phyloP scores from a whole-genome alignment of 306 rosid genomes.

The Crataegus laevigata region DNA sequence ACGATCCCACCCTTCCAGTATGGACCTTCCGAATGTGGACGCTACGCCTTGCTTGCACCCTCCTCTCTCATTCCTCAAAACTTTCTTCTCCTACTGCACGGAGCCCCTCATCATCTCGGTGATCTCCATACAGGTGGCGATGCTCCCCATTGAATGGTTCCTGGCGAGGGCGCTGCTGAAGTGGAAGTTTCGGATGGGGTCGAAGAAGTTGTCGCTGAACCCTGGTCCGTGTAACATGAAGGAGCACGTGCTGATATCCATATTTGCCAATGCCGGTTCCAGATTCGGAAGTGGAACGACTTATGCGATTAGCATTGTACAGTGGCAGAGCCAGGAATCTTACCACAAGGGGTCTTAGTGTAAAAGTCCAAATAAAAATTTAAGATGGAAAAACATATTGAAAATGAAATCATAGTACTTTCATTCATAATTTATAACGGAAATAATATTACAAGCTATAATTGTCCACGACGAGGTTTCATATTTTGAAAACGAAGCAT shows the following conservation, averaged over 20 bases:
- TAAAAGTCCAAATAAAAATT: too few species aligned
- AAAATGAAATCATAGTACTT: too few species aligned
- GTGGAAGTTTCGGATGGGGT: conserved; percentile 34
- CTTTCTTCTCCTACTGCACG: conserved; percentile 67
- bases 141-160: conserved; percentile 67
- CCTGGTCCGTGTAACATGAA: conserved; percentile 85
- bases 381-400: too few species aligned
- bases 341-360: too few species aligned
- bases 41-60: conserved; percentile 48
- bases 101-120: conserved; percentile 58
- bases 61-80: conserved; percentile 68
- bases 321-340: too few species aligned
- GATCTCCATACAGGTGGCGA: conserved; percentile 53
- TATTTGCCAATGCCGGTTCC: conserved; percentile 73
- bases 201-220: conserved; percentile 36
- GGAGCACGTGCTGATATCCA: conserved; percentile 74
- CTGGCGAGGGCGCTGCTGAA: conserved; percentile 47
- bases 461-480: too few species aligned
- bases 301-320: conserved; percentile 54
- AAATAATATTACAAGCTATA: too few species aligned
- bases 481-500: too few species aligned
- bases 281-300: conserved; percentile 64
- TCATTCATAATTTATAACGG: too few species aligned
- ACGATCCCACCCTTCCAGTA: conserved; percentile 53
- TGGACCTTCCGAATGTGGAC: conserved; percentile 96